Base-by-base conservation (phyloP, 768 basidiomycete genomes). In the Termitomyces sp. region DNA sequence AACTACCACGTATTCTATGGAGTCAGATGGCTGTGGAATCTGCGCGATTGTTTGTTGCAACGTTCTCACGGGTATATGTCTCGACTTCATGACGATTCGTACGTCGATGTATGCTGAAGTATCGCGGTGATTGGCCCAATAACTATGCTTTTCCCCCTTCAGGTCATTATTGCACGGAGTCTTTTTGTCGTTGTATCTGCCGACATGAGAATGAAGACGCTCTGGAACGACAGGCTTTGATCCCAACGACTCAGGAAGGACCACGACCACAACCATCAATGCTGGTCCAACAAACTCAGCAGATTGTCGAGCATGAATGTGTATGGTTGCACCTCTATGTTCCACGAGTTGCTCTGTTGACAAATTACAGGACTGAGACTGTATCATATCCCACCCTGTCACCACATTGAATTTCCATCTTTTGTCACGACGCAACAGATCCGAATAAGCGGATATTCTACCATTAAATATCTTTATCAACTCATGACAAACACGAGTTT, bases 81-180 rank as follows among this genome's bases (percentile, higher is more conserved):
- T 75, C 13, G 75, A 77, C 63, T 77, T 75, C 56, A 60, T 63
- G 1, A 75, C 76, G 1, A 62, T 73, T 54, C 71, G 75, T 78
- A 62, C 44, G 72, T 60, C 14, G 4, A 22, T 40, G 41, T 32
- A 3, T 62, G 32, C 5, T 11, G 24, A 8, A 26, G 20, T 51
- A 24, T 22, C 28, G 32, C 4, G 13, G 41, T 40, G 2, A 26
- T 14, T 30, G 3, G 26, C 36, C n/a, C 9, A 18, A 35, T 46
- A 28, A 8, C 38, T 20, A 22, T 30, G 13, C 52, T 36, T 50
- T 26, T 33, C 52, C 26, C 13, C 3, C 9, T 44, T 30, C 28
- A 77, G 76, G 74, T 10, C 75, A 76, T 62, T 46, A 55, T 38
- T 77, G 68, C 56, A 76, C 73, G 5, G 69, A 74, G 50, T 45